Conservation (phyloP, 192 early-diverging fungal genomes). For the Dissophora ornata region DNA sequence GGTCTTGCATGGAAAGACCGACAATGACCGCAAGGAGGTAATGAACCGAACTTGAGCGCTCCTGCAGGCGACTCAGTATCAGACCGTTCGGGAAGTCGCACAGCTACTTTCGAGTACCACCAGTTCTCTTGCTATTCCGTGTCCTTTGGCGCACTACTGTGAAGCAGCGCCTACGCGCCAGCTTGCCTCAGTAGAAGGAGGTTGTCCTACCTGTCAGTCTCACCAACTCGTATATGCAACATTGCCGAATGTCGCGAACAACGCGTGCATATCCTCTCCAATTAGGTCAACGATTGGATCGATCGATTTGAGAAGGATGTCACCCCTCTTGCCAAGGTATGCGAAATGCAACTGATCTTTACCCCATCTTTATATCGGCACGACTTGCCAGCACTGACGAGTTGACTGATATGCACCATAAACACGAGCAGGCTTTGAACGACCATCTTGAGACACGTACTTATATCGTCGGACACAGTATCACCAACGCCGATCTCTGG, state of each 20-base stretch:
- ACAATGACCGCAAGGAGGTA: slow-evolving; percentile 50
- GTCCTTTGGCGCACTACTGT: no score
- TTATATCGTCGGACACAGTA: slow-evolving; percentile 71
- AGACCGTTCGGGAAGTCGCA: neutral
- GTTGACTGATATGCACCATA: no score
- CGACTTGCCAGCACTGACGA: no score
- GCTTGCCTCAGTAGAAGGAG: no score
- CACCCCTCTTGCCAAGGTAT: slow-evolving; percentile 46
- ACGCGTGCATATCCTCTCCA: no score
- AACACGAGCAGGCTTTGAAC: slow-evolving; percentile 59
- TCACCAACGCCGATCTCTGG: slow-evolving; percentile 75
- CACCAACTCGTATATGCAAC: no score
- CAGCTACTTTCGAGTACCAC: neutral
- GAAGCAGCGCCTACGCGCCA: no score
- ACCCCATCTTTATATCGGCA: no score
- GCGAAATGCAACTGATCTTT: neutral
- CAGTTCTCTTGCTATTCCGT: no score
- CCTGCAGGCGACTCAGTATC: neutral
- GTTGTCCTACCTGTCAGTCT: no score
- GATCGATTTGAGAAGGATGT: slow-evolving; percentile 46
- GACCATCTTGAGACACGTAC: slow-evolving; percentile 72
- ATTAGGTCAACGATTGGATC: slow-evolving; percentile 48
- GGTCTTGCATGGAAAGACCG: slow-evolving; percentile 28
- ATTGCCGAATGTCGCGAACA: no score
- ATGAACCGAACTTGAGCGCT: neutral